Base-by-base conservation (phyloP, 164 flowering plant species). In the Vitis cinerea region DNA sequence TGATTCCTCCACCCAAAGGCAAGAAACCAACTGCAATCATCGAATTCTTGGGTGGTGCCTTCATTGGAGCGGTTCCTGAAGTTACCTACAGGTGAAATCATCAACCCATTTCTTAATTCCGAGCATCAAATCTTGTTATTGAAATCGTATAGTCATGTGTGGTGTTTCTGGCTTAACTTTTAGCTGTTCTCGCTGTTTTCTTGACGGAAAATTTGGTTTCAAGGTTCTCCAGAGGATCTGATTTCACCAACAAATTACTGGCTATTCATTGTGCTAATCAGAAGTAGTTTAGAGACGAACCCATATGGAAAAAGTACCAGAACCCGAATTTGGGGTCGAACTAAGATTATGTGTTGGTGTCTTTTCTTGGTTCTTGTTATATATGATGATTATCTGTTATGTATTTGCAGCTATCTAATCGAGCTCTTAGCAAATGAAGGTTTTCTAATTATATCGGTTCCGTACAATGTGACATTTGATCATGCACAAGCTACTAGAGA, bases 401-500 rank as follows among this genome's bases (percentile, higher is more conserved):
- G 50, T 74, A 8, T 59, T 60, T 82, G 81, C 90, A 92, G 99
- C 75, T 84, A 88, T 71, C 74, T 95, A 23, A 81, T 86, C 50
- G 87, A 86, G 81, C 84, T 83, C 23, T 80, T 95, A 91, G 96
- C 99, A 9, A 85, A 79, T 67, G 96, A 95, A 78, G 97, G 98
- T 2, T 92, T 83, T 80, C 78, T 92, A 58, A 73, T 95, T 12
- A 78, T 95, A 51, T 83, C 86, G 23, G 98, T 95, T 68, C 97
- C 99, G 0, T 91, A 93, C 64, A 89, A 90, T 78, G 99, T 95
- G 79, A 92, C 99, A 4, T 95, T 92, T 81, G 90, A 95, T 80
- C 99, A 95, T 78, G 79, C 85, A 17, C 75, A 82, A 74, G 99
- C 89, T 65, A 83, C 93, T 17, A 81, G 61, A 59, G 88, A 88